These are phyloP conservation scores for Chamaenerion angustifolium DNA, from an alignment of 345 rosid species.

Conservation along the genomic window DNA sequence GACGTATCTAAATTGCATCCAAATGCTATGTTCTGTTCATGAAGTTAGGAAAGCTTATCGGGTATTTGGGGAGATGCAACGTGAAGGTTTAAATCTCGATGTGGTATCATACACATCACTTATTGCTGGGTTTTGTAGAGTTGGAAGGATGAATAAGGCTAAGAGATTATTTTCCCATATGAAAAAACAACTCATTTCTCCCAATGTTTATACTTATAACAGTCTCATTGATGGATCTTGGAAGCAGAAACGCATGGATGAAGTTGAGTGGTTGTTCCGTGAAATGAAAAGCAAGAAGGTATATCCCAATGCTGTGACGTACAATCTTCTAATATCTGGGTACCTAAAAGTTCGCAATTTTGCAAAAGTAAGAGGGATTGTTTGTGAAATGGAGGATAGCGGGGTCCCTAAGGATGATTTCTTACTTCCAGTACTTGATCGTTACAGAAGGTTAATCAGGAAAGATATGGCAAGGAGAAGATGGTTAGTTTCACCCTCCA, in stretches of 20 bases:
- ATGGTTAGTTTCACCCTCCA: too few species aligned
- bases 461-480: constrained; percentile 1
- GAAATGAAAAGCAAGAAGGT: constrained; percentile 25
- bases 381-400: constrained; percentile 28
- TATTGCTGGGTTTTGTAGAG: constrained; percentile 30
- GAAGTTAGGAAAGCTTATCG: constrained; percentile 21
- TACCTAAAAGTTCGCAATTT: constrained; percentile 17
- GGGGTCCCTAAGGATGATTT: constrained; percentile 22
- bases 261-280: constrained; percentile 20
- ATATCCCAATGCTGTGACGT: constrained; percentile 27
- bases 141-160: constrained; percentile 31
- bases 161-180: constrained; percentile 19
- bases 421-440: neutral
- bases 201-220: constrained; percentile 35
- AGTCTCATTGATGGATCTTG: constrained; percentile 37
- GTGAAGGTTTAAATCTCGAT: constrained; percentile 28
- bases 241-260: constrained; percentile 28
- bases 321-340: constrained; percentile 27
- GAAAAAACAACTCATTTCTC: constrained; percentile 14
- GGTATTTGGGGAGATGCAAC: constrained; percentile 26
- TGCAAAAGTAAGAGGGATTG: constrained; percentile 20
- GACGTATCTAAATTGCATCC: constrained; percentile 32
- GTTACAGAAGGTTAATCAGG: neutral
- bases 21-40: constrained; percentile 14
- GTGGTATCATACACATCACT: constrained; percentile 24